Conservation (phyloP, 2,329 filamentous ascomycete genomes). For the Phyllosticta citriasiana region DNA sequence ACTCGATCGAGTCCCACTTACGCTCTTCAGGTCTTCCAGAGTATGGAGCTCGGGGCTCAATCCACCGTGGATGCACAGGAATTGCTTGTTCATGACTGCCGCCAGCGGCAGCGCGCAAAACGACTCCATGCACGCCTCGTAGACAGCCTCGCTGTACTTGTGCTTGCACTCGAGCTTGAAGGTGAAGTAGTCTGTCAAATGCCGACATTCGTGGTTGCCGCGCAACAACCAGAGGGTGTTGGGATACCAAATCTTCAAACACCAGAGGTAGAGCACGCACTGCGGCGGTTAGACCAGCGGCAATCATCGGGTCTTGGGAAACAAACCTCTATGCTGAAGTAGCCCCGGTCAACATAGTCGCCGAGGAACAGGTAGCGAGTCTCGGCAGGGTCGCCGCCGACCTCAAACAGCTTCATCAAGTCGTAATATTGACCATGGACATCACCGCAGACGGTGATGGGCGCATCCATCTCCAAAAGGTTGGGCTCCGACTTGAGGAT, state of each 20-base stretch:
- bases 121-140: conserved; percentile 96
- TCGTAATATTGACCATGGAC: conserved; percentile 99
- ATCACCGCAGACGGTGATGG: conserved; percentile 96
- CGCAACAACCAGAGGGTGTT: conserved; percentile 94
- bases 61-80: conserved; percentile 94
- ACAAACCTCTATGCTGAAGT: conserved; percentile 87
- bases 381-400: conserved; percentile 91
- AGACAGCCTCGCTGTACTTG: conserved; percentile 94
- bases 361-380: conserved; percentile 95
- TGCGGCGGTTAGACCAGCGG: conserved; percentile 27
- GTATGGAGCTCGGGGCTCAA: conserved; percentile 94
- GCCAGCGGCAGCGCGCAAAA: conserved; percentile 91
- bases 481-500: conserved; percentile 86
- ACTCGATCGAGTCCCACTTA: conserved; percentile 36
- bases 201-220: conserved; percentile 96
- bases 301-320: not conserved
- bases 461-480: conserved; percentile 96
- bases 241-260: conserved; percentile 97
- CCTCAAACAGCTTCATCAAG: conserved; percentile 98
- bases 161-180: conserved; percentile 99
- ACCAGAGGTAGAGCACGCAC: conserved; percentile 96
- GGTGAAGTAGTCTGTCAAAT: conserved; percentile 99
- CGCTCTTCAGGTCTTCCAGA: conserved; percentile 82
- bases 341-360: conserved; percentile 95
- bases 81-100: conserved; percentile 99